These are phyloP conservation scores for Salix brachista DNA, from an alignment of 345 rosid species.

Conservation along the genomic window DNA sequence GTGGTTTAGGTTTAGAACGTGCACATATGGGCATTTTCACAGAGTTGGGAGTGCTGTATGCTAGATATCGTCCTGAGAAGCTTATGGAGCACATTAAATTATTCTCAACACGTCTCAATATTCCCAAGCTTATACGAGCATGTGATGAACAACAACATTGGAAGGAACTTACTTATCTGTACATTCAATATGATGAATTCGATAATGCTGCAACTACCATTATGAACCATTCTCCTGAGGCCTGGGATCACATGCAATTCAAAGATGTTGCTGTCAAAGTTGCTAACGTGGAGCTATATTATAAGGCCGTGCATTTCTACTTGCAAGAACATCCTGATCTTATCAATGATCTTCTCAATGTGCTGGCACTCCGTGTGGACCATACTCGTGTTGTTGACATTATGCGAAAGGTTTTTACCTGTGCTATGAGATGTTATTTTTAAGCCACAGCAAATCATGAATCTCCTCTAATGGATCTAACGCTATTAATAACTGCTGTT, in stretches of 20 bases:
- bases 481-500: neutral
- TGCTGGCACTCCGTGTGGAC: slow-evolving; percentile 88
- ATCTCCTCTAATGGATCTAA: neutral
- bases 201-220: slow-evolving; percentile 98
- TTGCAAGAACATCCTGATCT: slow-evolving; percentile 96
- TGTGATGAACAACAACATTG: slow-evolving; percentile 99
- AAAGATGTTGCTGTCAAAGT: slow-evolving; percentile 91
- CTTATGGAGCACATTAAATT: slow-evolving; percentile 98
- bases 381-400: slow-evolving; percentile 97
- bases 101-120: slow-evolving; percentile 94
- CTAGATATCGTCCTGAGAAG: slow-evolving; percentile 92
- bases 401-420: slow-evolving; percentile 73
- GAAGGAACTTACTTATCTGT: slow-evolving; percentile 87
- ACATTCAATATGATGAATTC: slow-evolving; percentile 89
- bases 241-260: slow-evolving; percentile 99
- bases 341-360: slow-evolving; percentile 88
- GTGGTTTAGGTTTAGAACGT: slow-evolving; percentile 95
- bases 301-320: slow-evolving; percentile 98
- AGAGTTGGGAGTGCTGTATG: slow-evolving; percentile 95
- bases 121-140: slow-evolving; percentile 94
- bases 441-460: neutral
- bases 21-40: slow-evolving; percentile 99
- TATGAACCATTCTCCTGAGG: slow-evolving; percentile 99
- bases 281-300: slow-evolving; percentile 90
- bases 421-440: neutral